phyloP scores from a whole-genome alignment of 2,329 filamentous ascomycete genomes.

The Akanthomyces uredinophilus region DNA sequence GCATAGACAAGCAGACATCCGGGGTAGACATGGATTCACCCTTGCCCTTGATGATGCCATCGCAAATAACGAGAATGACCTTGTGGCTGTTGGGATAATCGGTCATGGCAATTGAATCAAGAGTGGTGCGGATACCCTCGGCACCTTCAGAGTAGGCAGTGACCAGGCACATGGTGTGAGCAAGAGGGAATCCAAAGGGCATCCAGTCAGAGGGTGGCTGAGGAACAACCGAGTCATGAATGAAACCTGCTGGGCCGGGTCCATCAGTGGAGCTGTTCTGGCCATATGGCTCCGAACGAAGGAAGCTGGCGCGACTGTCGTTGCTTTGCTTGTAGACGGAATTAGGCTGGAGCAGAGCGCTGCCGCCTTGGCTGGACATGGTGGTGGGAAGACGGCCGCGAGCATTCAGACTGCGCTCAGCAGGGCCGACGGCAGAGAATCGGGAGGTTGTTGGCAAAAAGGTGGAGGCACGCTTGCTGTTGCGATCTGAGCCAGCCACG shows the following conservation, averaged over 20 bases:
- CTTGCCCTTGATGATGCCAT: constrained; percentile 94
- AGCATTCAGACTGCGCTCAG: constrained; percentile 52
- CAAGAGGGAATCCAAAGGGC: constrained; percentile 91
- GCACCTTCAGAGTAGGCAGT: constrained; percentile 96
- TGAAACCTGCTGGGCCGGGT: constrained; percentile 84
- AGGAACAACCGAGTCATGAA: constrained; percentile 91
- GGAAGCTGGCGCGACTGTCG: constrained; percentile 60
- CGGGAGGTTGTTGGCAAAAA: constrained; percentile 92
- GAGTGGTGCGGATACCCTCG: constrained; percentile 84
- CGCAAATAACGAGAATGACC: constrained; percentile 90
- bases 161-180: constrained; percentile 88
- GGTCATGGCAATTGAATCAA: constrained; percentile 94
- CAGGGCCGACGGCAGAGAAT: constrained; percentile 85
- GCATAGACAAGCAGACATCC: constrained; percentile 86
- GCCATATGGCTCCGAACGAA: constrained; percentile 53
- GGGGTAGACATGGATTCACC: constrained; percentile 84
- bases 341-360: constrained; percentile 64
- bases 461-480: constrained; percentile 72
- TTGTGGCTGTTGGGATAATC: constrained; percentile 99
- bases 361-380: constrained; percentile 73
- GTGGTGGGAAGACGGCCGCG: constrained; percentile 76
- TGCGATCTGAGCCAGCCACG: constrained; percentile 59
- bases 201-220: constrained; percentile 97
- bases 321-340: constrained; percentile 67
- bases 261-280: constrained; percentile 57